A percentile compares a stretch with the other conserved stretches of the same genome.
Conservation (phyloP, 306 rosid genomes). For the Potentilla sterilis region DNA sequence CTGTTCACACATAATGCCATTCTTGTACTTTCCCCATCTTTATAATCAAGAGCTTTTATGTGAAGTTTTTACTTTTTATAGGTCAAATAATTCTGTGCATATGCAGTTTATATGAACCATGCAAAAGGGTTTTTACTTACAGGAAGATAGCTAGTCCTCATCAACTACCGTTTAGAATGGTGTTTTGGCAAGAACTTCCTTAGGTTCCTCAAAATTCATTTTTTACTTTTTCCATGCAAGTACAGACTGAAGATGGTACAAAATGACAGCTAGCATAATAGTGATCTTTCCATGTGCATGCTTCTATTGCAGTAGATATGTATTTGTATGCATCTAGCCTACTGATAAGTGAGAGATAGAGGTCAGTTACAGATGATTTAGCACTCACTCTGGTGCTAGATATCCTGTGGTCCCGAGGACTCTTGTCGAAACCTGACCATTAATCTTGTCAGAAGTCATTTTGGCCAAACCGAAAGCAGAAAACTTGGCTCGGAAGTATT, state of each 20-base stretch:
- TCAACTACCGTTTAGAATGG: not conserved
- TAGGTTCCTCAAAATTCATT: not conserved
- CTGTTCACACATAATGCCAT: not conserved
- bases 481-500: slow-evolving; percentile 83
- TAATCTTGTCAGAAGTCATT: slow-evolving; percentile 79
- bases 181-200: not conserved
- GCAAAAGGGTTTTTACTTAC: not conserved
- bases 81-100: not conserved
- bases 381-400: slow-evolving; percentile 96
- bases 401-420: slow-evolving; percentile 95
- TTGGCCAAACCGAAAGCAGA: slow-evolving; percentile 84
- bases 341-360: slow-evolving; percentile 22
- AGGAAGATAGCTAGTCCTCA: not conserved
- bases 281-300: slow-evolving; percentile 51
- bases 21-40: not conserved
- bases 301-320: slow-evolving; percentile 30
- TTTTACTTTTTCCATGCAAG: slow-evolving; percentile 6
- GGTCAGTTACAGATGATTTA: slow-evolving; percentile 24
- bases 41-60: not conserved
- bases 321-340: slow-evolving; percentile 13
- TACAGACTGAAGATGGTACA: slow-evolving; percentile 5
- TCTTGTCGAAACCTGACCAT: slow-evolving; percentile 82
- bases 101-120: not conserved
- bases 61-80: not conserved
- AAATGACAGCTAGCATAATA: slow-evolving; percentile 45